Conservation (phyloP, 208 protist genomes). For the Leishmania lainsoni region DNA sequence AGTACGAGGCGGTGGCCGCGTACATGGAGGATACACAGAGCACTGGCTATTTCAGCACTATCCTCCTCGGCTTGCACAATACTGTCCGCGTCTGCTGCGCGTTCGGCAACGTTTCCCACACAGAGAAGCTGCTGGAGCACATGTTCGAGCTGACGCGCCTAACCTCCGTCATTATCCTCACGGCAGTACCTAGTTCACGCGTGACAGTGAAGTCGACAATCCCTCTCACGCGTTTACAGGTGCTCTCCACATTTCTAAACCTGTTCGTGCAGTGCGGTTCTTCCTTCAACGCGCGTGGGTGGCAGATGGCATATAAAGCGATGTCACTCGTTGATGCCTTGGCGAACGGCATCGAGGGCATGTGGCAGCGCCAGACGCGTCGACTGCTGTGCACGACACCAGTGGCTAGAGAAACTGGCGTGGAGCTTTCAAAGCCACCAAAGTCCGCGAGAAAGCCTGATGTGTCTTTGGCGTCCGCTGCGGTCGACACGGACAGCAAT, state of each 20-base stretch:
- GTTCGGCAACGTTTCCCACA: conserved; percentile 71
- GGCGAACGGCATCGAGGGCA: conserved; percentile 78
- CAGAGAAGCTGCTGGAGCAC: conserved; percentile 69
- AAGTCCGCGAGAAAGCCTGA: neutral
- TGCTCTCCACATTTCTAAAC: conserved; percentile 69
- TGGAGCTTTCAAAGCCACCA: neutral
- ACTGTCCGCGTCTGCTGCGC: conserved; percentile 76
- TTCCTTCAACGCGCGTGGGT: conserved; percentile 61
- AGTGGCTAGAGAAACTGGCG: conserved; percentile 14
- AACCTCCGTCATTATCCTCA: conserved; percentile 44
- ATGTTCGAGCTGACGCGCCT: conserved; percentile 68
- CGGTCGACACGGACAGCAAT: neutral
- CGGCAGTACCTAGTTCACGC: conserved; percentile 16
- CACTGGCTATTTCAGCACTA: conserved; percentile 46
- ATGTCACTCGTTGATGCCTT: conserved; percentile 79
- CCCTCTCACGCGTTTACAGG: conserved; percentile 55
- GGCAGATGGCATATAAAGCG: conserved; percentile 69
- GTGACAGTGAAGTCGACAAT: conserved; percentile 51
- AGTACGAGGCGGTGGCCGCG: conserved; percentile 30
- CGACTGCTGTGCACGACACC: conserved; percentile 14
- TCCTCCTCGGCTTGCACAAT: conserved; percentile 64
- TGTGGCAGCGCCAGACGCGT: conserved; percentile 60
- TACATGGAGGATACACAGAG: conserved; percentile 54
- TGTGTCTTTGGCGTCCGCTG: neutral
- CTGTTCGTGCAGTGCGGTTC: conserved; percentile 65